Conservation (phyloP, 768 basidiomycete species). For the Lentinula boryana region DNA sequence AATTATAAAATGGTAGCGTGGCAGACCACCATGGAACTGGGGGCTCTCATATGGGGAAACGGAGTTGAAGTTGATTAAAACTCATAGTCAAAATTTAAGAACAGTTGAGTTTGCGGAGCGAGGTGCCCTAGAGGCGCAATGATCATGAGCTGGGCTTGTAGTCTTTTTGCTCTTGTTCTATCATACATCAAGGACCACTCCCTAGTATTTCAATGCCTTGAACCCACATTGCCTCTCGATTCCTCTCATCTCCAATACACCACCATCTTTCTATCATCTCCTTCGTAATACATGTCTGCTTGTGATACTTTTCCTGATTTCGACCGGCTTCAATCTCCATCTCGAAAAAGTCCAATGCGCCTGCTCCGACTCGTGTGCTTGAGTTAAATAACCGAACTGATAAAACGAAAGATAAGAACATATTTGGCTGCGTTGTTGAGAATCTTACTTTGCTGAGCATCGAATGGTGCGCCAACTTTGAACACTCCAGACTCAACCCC, state of each 20-base stretch:
- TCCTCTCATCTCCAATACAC: conserved; percentile 70
- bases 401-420: background rate
- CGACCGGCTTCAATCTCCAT: conserved; percentile 14
- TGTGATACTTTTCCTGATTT: background rate
- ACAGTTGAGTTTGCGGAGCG: background rate
- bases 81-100: too few relatives aligned
- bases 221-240: conserved; percentile 68
- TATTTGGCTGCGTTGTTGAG: background rate
- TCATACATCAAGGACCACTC: background rate
- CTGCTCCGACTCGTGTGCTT: conserved; percentile 37
- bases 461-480: conserved; percentile 57
- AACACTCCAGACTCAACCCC: conserved; percentile 56
- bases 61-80: too few relatives aligned
- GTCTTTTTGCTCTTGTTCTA: background rate
- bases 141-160: too few relatives aligned
- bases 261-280: conserved; percentile 87
- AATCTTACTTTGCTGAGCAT: conserved; percentile 67
- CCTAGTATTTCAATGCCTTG: conserved; percentile 42
- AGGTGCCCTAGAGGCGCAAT: background rate
- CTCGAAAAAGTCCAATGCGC: conserved; percentile 69
- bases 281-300: conserved; percentile 20
- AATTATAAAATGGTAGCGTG: too few relatives aligned
- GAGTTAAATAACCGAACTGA: conserved; percentile 45
- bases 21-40: too few relatives aligned
- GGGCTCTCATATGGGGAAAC: too few relatives aligned